phyloP scores from a whole-genome alignment of 2,329 filamentous ascomycete genomes.

The Dothideomycetes sp. region DNA sequence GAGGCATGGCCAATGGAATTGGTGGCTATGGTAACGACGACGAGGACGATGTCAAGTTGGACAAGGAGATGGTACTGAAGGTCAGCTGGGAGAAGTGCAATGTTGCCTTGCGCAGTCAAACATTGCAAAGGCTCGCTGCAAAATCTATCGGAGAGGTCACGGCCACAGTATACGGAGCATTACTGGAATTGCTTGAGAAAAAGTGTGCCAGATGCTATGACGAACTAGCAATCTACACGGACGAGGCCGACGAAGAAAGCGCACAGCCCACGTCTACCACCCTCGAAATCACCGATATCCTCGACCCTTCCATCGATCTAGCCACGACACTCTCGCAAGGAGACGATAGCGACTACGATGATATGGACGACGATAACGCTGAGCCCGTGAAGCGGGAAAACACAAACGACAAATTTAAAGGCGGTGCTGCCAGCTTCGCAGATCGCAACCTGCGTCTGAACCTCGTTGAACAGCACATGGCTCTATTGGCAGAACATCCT shows the following conservation, averaged over 20 bases:
- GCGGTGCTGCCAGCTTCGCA: constrained; percentile 21
- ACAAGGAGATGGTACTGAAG: constrained; percentile 58
- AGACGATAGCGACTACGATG: constrained; percentile 16
- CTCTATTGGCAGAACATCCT: constrained; percentile 60
- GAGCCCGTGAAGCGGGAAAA: constrained; percentile 14
- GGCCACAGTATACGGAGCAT: constrained; percentile 64
- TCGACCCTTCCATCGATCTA: constrained; percentile 33
- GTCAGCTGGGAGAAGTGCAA: constrained; percentile 80
- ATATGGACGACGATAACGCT: constrained; percentile 26
- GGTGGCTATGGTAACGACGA: constrained; percentile 16
- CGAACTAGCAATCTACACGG: constrained; percentile 34
- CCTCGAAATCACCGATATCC: constrained; percentile 33
- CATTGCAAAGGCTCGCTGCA: constrained; percentile 63
- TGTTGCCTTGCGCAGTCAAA: constrained; percentile 71
- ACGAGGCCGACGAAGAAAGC: constrained; percentile 36
- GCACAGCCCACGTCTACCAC: constrained; percentile 30
- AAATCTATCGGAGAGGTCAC: constrained; percentile 65
- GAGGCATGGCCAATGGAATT: constrained; percentile 23
- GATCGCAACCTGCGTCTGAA: constrained; percentile 39
- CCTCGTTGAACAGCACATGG: constrained; percentile 63
- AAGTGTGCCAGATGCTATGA: constrained; percentile 59
- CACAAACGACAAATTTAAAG: constrained; percentile 10
- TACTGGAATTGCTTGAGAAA: constrained; percentile 62
- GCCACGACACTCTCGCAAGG: constrained; percentile 19
- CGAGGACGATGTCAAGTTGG: constrained; percentile 25